Conservation (phyloP, 2,329 filamentous ascomycete genomes). For the Colletotrichum tropicale region DNA sequence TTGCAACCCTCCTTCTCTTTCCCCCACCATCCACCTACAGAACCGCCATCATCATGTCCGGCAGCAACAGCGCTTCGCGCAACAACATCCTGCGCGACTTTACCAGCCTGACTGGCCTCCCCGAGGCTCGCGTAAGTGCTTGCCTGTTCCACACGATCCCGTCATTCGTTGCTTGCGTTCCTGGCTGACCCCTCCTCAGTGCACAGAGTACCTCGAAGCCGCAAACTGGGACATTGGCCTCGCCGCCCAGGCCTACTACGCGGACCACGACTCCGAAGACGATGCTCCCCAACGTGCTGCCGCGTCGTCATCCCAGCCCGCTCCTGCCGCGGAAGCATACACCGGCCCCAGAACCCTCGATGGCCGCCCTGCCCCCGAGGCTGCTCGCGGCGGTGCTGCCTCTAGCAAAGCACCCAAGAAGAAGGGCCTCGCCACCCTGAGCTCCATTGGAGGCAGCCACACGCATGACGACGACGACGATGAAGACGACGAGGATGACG, state of each 20-base stretch:
- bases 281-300: constrained; percentile 43
- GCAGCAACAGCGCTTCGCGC: constrained; percentile 19
- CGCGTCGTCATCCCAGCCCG: background rate
- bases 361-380: constrained; percentile 60
- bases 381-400: constrained; percentile 23
- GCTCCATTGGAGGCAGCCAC: constrained; percentile 56
- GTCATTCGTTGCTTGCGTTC: background rate
- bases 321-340: constrained; percentile 46
- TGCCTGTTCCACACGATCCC: background rate
- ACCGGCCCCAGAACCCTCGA: constrained; percentile 68
- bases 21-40: background rate
- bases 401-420: constrained; percentile 54
- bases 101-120: constrained; percentile 11
- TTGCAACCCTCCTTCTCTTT: background rate
- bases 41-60: constrained; percentile 10
- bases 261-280: constrained; percentile 55
- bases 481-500: constrained; percentile 58
- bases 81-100: constrained; percentile 19
- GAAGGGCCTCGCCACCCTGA: constrained; percentile 65
- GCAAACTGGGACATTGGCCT: constrained; percentile 70
- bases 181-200: constrained; percentile 47
- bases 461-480: constrained; percentile 66
- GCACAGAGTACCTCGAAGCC: constrained; percentile 67
- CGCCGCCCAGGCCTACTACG: constrained; percentile 68
- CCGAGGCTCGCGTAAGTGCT: constrained; percentile 14